Base-by-base conservation (phyloP, 2,329 filamentous ascomycete species). In the Delphinella strobiligena region DNA sequence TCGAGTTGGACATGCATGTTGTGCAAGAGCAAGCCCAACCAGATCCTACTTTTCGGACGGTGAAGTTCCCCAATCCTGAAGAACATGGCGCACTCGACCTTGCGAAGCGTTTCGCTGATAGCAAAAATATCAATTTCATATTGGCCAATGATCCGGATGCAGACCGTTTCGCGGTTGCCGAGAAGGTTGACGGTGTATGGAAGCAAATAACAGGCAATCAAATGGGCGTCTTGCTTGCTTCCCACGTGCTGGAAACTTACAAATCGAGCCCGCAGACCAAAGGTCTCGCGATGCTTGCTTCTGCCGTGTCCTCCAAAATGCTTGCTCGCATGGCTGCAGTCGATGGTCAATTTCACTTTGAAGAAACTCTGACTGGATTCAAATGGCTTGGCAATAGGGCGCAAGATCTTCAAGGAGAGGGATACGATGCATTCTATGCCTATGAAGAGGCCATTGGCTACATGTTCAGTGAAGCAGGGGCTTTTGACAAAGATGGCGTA, bases 401-500 rank as follows among this genome's bases (percentile, higher is more conserved):
- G 2, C 65, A 68, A 14, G 59, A 68, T n/a, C 62, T 78, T 2
- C 60, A 67, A 40, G 49, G 53, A 2, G 50, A 60, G 40, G 72
- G 69, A 17, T 71, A 70, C 47, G 59, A 66, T 16, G 45, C 45
- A 66, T 72, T 1, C 60, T 66, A 0, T 79, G 75, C 74, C 1
- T 80, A 74, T 47, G 76, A 80, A 55, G 76, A 80, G 56, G 76
- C 76, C 5, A 67, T 80, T 16, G 76, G 76, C 1, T 80, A 78
- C 54, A 80, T 80, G 76, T 75, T 80, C 40, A 66, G 75, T 0
- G 58, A 65, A 5, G 69, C 78, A 1, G 22, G 22, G 12, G 74
- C 74, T 30, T 70, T 74, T 47, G 76, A 80, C 55, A 80, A 80
- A 50, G 76, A 80, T 52, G 75, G 74, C 3, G 69, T 80, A 41